Evolutionary conservation across 257 asterid species (phyloP), one percentile per base, ranked within the genome.

Genomic region (Rhazya stricta): DNA sequence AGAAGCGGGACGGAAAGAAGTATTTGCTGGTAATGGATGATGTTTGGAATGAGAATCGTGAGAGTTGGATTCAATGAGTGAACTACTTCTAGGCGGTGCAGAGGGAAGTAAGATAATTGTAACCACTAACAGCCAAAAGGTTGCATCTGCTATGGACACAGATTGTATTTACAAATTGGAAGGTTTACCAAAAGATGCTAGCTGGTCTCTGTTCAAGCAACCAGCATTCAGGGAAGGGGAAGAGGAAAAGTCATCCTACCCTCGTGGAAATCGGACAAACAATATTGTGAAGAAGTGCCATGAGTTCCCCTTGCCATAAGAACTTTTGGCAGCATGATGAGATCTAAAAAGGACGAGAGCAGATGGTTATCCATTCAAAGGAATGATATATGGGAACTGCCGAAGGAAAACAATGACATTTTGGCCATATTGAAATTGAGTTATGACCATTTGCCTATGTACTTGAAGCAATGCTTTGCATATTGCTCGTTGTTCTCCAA

Each of bases 11-110:
- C 42, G 68, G 74, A 8, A 66, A 54, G 71, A 76, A 25, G 61
- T 73, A 56, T 66, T 41, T 67, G 61, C 69, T 74, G 36, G 81
- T 80, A 6, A 27, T 80, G 67, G 82, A 78, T 67, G 76, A 81
- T 65, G 69, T 56, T 25, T 82, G 85, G 83, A 82, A 72, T 50
- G 75, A 82, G 58, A 41, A 75, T 51, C 83, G 73, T 0, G 80
- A 61, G 9, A 41, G 8, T 7, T 82, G 85, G 80, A 60, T 72
- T 43, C 34, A 67, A 23, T 34, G 58, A 67, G 66, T 50, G 83
- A 68, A n/a, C 39, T 82, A 57, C 37, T 78, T 43, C 0, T 66
- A 19, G 77, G 53, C 50, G 76, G 82, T 34, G 65, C 68, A 21
- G 11, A 62, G 60, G 83, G 75, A 41, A 82, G 85, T 58, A 72